These are phyloP conservation scores for Echinosophora koreensis DNA, from an alignment of 306 rosid genomes.

Conservation along the genomic window DNA sequence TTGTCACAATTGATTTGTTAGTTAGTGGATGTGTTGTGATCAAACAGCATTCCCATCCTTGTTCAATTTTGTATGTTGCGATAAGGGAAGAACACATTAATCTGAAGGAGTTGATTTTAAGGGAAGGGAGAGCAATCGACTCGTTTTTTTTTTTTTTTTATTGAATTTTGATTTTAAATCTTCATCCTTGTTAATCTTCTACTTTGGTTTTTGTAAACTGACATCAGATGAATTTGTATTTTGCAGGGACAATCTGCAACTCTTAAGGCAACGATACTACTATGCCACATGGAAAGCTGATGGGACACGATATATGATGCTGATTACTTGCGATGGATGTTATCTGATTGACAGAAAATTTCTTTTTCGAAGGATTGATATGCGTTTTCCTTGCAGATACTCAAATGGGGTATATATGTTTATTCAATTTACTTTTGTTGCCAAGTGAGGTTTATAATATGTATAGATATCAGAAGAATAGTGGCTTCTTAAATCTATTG, in stretches of 20 bases:
- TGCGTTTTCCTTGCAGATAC: slow-evolving; percentile 97
- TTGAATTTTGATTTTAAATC: slow-evolving; percentile 17
- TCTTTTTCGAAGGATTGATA: slow-evolving; percentile 81
- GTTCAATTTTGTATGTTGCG: slow-evolving; percentile 26
- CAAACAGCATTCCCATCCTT: slow-evolving; percentile 22
- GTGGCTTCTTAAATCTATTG: slow-evolving; percentile 29
- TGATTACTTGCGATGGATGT: slow-evolving; percentile 86
- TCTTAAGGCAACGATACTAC: slow-evolving; percentile 93
- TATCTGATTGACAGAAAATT: slow-evolving; percentile 90
- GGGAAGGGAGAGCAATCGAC: not conserved
- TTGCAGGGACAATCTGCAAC: slow-evolving; percentile 86
- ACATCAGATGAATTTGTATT: slow-evolving; percentile 24
- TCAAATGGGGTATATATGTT: slow-evolving; percentile 70
- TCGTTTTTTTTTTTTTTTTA: not conserved
- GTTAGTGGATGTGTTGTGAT: slow-evolving; percentile 18
- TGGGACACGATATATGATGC: slow-evolving; percentile 98
- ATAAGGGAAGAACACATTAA: slow-evolving; percentile 24
- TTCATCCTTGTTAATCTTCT: not conserved
- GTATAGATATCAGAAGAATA: slow-evolving; percentile 22
- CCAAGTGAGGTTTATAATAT: slow-evolving; percentile 19
- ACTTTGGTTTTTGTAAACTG: slow-evolving; percentile 29
- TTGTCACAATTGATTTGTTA: slow-evolving; percentile 13
- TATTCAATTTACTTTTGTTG: slow-evolving; percentile 35
- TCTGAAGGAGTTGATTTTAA: slow-evolving; percentile 25
- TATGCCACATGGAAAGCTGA: slow-evolving; percentile 99